Evolutionary conservation across 2,329 filamentous ascomycete genomes (phyloP).

Genomic region (Neocucurbitaria cava): DNA sequence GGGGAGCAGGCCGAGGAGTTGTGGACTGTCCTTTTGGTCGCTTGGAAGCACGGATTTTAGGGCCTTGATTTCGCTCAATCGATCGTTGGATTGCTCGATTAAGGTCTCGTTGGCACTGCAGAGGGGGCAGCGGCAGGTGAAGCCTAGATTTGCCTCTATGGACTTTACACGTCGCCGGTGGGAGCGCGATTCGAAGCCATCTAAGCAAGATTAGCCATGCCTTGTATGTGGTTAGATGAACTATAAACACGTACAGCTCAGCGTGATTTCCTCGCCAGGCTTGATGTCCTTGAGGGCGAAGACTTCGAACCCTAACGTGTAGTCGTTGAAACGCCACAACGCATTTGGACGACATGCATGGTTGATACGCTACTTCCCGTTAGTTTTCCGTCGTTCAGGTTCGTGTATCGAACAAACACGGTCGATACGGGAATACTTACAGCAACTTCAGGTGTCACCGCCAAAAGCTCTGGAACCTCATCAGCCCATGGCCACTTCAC

Average conservation of each 20-base stretch:
- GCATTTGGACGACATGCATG: conserved; percentile 45
- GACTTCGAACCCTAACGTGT: conserved; percentile 33
- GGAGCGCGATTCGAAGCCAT: conserved; percentile 34
- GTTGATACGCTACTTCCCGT: conserved; percentile 37
- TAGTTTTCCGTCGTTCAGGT: not conserved
- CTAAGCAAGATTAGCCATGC: conserved; percentile 15
- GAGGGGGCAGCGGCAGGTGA: conserved; percentile 39
- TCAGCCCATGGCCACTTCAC: conserved; percentile 33
- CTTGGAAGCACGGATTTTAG: conserved; percentile 34
- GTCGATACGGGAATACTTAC: conserved; percentile 21
- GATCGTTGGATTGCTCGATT: conserved; percentile 31
- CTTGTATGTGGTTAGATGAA: not conserved
- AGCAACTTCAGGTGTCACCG: conserved; percentile 37
- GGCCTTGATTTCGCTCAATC: conserved; percentile 33
- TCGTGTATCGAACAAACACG: not conserved
- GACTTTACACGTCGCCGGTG: conserved; percentile 21
- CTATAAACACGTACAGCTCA: conserved; percentile 31
- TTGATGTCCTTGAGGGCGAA: conserved; percentile 38
- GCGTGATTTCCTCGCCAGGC: conserved; percentile 37
- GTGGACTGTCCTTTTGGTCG: conserved; percentile 19
- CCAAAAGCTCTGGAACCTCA: conserved; percentile 23
- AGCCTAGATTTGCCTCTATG: conserved; percentile 34
- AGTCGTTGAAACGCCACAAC: conserved; percentile 42
- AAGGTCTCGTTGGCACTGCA: conserved; percentile 27
- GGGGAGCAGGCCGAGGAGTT: conserved; percentile 32